phyloP scores from a whole-genome alignment of 2,329 filamentous ascomycete genomes.

The Verruconis gallopava region DNA sequence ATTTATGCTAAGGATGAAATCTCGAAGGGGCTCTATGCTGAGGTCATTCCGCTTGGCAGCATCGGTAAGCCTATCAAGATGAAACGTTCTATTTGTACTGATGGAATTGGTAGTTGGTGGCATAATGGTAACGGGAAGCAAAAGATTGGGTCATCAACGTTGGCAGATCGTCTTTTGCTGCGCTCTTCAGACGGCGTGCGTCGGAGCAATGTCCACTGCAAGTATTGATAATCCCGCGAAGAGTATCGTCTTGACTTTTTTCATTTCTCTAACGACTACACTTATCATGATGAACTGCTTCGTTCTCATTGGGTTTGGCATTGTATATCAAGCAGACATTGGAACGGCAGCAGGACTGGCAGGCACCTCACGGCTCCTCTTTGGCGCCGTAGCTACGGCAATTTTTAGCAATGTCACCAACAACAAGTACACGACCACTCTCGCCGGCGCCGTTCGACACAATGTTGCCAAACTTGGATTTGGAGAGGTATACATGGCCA shows the following conservation, averaged over 20 bases:
- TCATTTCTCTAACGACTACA: slow-evolving; percentile 13
- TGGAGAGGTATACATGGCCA: slow-evolving; percentile 11
- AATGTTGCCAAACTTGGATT: slow-evolving; percentile 16
- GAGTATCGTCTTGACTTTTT: slow-evolving; percentile 22
- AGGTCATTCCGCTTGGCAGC: slow-evolving; percentile 14
- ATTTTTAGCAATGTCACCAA: slow-evolving; percentile 25
- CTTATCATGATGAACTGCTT: slow-evolving; percentile 21
- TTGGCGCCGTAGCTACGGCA: slow-evolving; percentile 25
- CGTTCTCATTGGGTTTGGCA: slow-evolving; percentile 23
- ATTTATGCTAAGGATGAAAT: slow-evolving; percentile 17
- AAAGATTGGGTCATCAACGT: slow-evolving; percentile 21
- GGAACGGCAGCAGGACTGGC: slow-evolving; percentile 27
- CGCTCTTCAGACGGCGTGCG: slow-evolving; percentile 22
- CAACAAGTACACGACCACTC: slow-evolving; percentile 16
- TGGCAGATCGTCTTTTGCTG: slow-evolving; percentile 25
- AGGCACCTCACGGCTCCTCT: slow-evolving; percentile 25
- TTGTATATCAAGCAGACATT: slow-evolving; percentile 25
- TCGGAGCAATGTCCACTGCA: slow-evolving; percentile 24
- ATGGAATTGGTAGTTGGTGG: slow-evolving; percentile 5
- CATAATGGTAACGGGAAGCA: neutral
- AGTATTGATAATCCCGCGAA: slow-evolving; percentile 21
- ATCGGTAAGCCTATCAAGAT: slow-evolving; percentile 12
- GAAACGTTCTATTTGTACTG: neutral
- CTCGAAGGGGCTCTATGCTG: slow-evolving; percentile 18
- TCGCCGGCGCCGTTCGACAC: slow-evolving; percentile 11